Percentiles rank a stretch among this genome's conserved stretches.
These are phyloP conservation scores for Tricholoma sp. DNA, from an alignment of 768 basidiomycete species.

Conservation along the genomic window DNA sequence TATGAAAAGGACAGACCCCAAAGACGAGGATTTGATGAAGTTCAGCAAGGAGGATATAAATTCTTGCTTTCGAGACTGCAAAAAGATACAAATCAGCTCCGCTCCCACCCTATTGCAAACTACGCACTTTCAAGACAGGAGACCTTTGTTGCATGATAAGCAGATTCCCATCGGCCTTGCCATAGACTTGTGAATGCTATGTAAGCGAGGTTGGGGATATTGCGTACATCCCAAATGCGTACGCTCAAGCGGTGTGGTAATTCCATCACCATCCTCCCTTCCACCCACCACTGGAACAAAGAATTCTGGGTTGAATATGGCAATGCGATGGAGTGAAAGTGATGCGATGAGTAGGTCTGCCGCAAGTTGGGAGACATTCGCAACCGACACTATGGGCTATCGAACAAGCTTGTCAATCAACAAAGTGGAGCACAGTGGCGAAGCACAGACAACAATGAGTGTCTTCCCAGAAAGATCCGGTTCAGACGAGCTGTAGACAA, in stretches of 20 bases:
- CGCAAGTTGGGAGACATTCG: conserved; percentile 77
- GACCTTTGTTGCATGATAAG: conserved; percentile 75
- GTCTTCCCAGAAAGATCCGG: conserved; percentile 31
- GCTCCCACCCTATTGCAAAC: background rate
- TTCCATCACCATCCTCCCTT: conserved; percentile 58
- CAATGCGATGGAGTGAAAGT: conserved; percentile 54
- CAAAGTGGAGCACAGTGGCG: conserved; percentile 1
- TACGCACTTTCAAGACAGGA: conserved; percentile 65
- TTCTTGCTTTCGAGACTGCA: conserved; percentile 60
- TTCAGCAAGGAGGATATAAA: conserved; percentile 54
- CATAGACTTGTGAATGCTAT: conserved; percentile 50
- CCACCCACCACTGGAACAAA: conserved; percentile 70
- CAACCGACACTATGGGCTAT: conserved; percentile 72
- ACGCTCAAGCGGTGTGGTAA: conserved; percentile 78
- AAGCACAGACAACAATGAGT: conserved; percentile 38
- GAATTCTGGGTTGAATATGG: conserved; percentile 55
- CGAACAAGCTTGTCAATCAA: conserved; percentile 8
- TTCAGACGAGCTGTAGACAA: conserved; percentile 25
- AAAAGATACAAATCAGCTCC: background rate
- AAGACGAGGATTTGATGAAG: conserved; percentile 48
- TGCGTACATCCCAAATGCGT: conserved; percentile 21
- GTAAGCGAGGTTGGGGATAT: background rate
- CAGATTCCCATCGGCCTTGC: conserved; percentile 42
- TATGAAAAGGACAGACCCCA: conserved; percentile 55
- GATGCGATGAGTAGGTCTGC: conserved; percentile 70